Base-by-base conservation (phyloP, 177 flowering plant genomes). In the Tripterygium wilfordii region DNA sequence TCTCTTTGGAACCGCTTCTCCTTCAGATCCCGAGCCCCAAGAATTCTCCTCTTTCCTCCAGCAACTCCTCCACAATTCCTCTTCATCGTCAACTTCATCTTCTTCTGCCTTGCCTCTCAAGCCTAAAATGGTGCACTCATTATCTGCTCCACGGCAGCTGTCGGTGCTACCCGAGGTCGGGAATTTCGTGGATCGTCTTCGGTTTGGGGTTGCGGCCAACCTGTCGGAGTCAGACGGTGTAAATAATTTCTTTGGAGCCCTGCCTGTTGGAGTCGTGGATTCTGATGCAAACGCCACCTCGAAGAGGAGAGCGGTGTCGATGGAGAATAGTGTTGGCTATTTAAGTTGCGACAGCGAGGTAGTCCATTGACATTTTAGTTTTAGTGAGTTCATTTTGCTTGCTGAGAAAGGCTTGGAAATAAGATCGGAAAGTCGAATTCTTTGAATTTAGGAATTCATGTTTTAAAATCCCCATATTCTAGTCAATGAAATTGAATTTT, bases 271-370 rank as follows among this genome's bases (percentile, higher is more conserved):
- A n/a, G n/a, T n/a, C n/a, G n/a, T n/a, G n/a, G n/a, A n/a, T n/a
- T 57, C 53, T 26, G 58, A 19, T 26, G 52, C n/a, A n/a, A n/a
- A n/a, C n/a, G n/a, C n/a, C n/a, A n/a, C 29, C 4, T 54, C 13
- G 12, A 61, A 58, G 56, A 48, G 69, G 48, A 58, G 64, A 44
- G 66, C 48, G 37, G 29, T 24, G 19, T 23, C 58, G 38, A 45
- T 19, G 54, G 71, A 77, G 24, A 55, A 51, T 29, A 72, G 64
- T 47, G 45, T 56, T 14, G 76, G 65, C 5, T 75, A 76, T 3
- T 64, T 61, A n/a, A 69, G 64, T 37, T 68, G 66, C 31, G 82
- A 73, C 15, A 72, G 74, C 60, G 81, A 75, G 86, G 86, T 76
- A 35, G 26, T 21, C 25, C 12, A 16, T 17, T 35, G 19, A 2